Conservation (phyloP, 2,329 filamentous ascomycete species). For the Verticillium zaregamsianum region DNA sequence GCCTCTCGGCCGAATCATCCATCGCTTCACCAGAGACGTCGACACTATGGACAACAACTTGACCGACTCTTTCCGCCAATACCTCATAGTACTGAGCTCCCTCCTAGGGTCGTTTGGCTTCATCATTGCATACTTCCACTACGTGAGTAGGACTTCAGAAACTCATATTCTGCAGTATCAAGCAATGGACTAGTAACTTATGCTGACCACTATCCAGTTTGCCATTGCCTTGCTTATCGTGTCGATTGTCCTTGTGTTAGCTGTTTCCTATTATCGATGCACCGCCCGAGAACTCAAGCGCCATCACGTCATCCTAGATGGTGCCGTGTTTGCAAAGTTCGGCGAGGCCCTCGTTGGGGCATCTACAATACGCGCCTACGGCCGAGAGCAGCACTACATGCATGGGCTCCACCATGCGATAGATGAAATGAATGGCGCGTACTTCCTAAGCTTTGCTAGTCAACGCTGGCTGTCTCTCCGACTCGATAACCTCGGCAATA, state of each 20-base stretch:
- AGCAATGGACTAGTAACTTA: not conserved
- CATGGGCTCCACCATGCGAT: slow-evolving; percentile 66
- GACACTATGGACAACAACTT: slow-evolving; percentile 95
- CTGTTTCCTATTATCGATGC: slow-evolving; percentile 81
- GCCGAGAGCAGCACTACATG: slow-evolving; percentile 73
- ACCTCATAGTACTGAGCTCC: slow-evolving; percentile 78
- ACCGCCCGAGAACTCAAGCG: slow-evolving; percentile 94
- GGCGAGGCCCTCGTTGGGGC: slow-evolving; percentile 82
- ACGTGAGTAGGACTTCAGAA: slow-evolving; percentile 35
- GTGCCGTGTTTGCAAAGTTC: slow-evolving; percentile 85
- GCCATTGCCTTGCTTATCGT: slow-evolving; percentile 59
- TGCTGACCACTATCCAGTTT: slow-evolving; percentile 44
- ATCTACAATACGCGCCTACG: slow-evolving; percentile 85
- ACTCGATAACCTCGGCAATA: slow-evolving; percentile 77
- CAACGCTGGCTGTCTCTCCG: slow-evolving; percentile 89
- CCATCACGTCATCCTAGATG: slow-evolving; percentile 85
- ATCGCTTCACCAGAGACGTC: slow-evolving; percentile 92
- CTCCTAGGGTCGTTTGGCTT: slow-evolving; percentile 80
- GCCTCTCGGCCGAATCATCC: slow-evolving; percentile 89
- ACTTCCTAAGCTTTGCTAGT: slow-evolving; percentile 93
- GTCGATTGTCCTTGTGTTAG: slow-evolving; percentile 72
- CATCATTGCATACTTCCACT: slow-evolving; percentile 94
- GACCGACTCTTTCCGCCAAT: slow-evolving; percentile 88
- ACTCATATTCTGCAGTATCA: too few relatives aligned
- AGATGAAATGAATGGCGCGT: slow-evolving; percentile 89